These are phyloP conservation scores for Tilletia walkeri DNA, from an alignment of 1,284 basidiomycete genomes.

Conservation along the genomic window DNA sequence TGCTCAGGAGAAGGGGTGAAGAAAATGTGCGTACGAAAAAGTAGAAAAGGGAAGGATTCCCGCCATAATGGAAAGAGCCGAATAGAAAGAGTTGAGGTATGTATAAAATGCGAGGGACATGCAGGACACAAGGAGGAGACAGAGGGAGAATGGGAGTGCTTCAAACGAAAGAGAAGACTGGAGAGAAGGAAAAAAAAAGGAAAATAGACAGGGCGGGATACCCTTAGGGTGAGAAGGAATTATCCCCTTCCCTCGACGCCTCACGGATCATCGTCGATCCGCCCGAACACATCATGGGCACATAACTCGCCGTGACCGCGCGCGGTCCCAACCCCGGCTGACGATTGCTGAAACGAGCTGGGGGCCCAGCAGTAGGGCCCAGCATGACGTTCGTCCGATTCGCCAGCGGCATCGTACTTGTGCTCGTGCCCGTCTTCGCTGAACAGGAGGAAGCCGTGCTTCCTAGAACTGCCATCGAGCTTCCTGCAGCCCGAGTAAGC, in stretches of 20 bases:
- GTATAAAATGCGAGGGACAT: too few species aligned
- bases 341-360: background rate
- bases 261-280: slow-evolving; percentile 10
- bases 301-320: slow-evolving; percentile 3
- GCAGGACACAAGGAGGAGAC: too few species aligned
- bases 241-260: background rate
- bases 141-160: too few species aligned
- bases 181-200: too few species aligned
- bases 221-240: background rate
- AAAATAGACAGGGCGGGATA: too few species aligned
- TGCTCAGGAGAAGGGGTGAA: too few species aligned
- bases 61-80: too few species aligned
- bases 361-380: background rate
- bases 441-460: too few species aligned
- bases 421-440: background rate
- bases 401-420: background rate
- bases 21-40: too few species aligned
- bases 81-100: too few species aligned
- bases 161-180: too few species aligned
- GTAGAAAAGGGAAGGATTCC: too few species aligned
- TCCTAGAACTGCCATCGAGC: slow-evolving; percentile 4
- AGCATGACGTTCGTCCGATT: background rate
- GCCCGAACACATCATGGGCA: background rate
- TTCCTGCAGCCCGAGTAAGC: background rate
- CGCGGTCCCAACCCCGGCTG: slow-evolving; percentile 4